Evolutionary conservation across 495 filamentous ascomycete genomes (phyloP).

Genomic region (Podospora bellae-mahoneyi): DNA sequence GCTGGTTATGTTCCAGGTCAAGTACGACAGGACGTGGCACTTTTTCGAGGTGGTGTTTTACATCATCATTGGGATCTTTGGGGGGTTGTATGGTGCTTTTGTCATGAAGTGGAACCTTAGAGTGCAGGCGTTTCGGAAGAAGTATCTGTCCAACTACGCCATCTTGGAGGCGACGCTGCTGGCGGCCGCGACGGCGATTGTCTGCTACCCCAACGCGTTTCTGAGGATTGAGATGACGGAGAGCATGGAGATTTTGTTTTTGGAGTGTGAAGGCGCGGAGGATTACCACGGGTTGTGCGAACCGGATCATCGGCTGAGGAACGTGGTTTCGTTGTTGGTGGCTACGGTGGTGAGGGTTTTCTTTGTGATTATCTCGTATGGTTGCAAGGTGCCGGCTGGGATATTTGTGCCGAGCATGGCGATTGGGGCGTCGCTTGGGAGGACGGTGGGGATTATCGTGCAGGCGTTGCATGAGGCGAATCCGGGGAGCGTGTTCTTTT

Average conservation of each 20-base stretch:
- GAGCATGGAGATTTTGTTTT: conserved; percentile 96
- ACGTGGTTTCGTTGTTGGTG: conserved; percentile 73
- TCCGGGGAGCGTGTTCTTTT: conserved; percentile 78
- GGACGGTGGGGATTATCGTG: conserved; percentile 91
- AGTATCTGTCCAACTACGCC: conserved; percentile 80
- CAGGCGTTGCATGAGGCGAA: conserved; percentile 82
- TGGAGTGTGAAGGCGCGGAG: conserved; percentile 88
- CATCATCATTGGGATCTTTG: conserved; percentile 85
- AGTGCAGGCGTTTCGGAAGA: conserved; percentile 89
- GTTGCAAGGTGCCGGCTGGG: conserved; percentile 95
- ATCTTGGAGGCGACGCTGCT: conserved; percentile 84
- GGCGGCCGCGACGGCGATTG: conserved; percentile 75
- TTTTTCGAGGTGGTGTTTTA: conserved; percentile 96
- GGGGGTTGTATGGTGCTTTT: conserved; percentile 92
- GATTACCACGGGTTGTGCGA: conserved; percentile 93
- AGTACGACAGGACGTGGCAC: conserved; percentile 95
- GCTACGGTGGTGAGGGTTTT: conserved; percentile 79
- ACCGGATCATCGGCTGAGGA: conserved; percentile 66
- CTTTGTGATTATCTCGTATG: conserved; percentile 94
- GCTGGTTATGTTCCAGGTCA: conserved; percentile 98
- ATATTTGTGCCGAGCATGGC: conserved; percentile 99
- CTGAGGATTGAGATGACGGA: conserved; percentile 98
- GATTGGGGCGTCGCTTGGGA: conserved; percentile 87
- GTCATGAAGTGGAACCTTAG: conserved; percentile 98
- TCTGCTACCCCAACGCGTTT: conserved; percentile 96